phyloP scores from a whole-genome alignment of 306 rosid genomes.

The Parietaria judaica region DNA sequence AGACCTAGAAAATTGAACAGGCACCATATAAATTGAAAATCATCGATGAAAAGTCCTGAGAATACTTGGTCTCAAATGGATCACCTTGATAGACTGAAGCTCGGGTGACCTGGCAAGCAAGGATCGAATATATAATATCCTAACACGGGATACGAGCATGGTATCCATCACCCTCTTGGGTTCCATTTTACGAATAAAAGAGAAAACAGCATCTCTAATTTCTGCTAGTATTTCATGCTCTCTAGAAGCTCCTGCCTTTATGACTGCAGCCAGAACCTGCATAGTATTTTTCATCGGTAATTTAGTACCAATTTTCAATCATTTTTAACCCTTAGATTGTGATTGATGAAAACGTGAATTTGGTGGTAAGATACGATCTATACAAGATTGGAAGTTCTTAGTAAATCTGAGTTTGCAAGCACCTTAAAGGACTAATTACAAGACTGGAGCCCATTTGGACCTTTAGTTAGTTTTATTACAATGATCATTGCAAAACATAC shows the following conservation, averaged over 20 bases:
- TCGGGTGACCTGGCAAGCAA: slow-evolving; percentile 94
- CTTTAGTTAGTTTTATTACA: background rate
- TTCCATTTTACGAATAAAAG: slow-evolving; percentile 90
- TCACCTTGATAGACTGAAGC: slow-evolving; percentile 94
- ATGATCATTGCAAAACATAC: slow-evolving; percentile 31
- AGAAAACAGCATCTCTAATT: slow-evolving; percentile 88
- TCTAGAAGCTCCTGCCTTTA: slow-evolving; percentile 98
- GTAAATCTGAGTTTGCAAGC: too few species aligned
- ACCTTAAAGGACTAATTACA: too few species aligned
- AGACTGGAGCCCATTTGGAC: too few species aligned
- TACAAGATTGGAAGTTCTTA: too few species aligned
- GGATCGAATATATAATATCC: slow-evolving; percentile 88
- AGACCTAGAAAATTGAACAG: slow-evolving; percentile 47
- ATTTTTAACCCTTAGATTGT: background rate
- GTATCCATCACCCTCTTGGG: slow-evolving; percentile 97
- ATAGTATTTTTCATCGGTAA: slow-evolving; percentile 6
- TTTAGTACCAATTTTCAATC: background rate
- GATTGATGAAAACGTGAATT: background rate
- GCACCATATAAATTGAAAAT: slow-evolving; percentile 2
- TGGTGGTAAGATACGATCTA: too few species aligned
- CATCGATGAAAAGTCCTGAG: slow-evolving; percentile 2
- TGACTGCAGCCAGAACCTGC: slow-evolving; percentile 96
- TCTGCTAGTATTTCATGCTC: slow-evolving; percentile 99
- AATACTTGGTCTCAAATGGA: slow-evolving; percentile 9
- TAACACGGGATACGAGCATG: slow-evolving; percentile 97